Evolutionary conservation across 306 rosid species (phyloP).

Genomic region (barrel medic (Medicago truncatula)): MtrunA17r5.0-ANR NC_053044.1:51739001-51739500

Average conservation of each 20-base stretch:
- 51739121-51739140: constrained; percentile 91
- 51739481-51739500: constrained; percentile 41
- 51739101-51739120: constrained; percentile 81
- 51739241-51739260: constrained; percentile 87
- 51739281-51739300: constrained; percentile 79
- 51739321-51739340: constrained; percentile 68
- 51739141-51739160: constrained; percentile 97
- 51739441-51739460: constrained; percentile 9
- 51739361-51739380: constrained; percentile 31
- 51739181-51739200: background rate
- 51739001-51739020: constrained; percentile 19
- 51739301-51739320: constrained; percentile 74
- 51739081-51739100: constrained; percentile 76
- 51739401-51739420: background rate
- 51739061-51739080: constrained; percentile 90
- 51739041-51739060: constrained; percentile 87
- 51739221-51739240: constrained; percentile 67
- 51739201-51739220: background rate
- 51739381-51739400: constrained; percentile 22
- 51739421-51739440: background rate
- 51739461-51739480: constrained; percentile 22
- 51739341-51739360: constrained; percentile 22
- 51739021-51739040: constrained; percentile 17
- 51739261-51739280: constrained; percentile 84
- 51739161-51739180: constrained; percentile 34